Conservation (phyloP, 306 rosid genomes). For the Trifolium fragiferum region DNA sequence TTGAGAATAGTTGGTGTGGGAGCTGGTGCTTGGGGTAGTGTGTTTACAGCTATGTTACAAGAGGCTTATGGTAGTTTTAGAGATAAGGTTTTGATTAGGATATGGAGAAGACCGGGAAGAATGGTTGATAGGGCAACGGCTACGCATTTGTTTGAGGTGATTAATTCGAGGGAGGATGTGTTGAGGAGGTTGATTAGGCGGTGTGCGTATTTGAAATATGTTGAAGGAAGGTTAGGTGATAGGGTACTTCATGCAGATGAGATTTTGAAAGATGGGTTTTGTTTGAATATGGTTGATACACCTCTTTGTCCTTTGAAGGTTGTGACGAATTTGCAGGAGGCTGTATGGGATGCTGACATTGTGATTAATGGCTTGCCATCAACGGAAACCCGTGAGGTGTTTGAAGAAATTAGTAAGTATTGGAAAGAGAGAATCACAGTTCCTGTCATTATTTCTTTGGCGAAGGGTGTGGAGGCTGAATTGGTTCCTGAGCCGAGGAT, state of each 20-base stretch:
- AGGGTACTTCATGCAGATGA: constrained; percentile 83
- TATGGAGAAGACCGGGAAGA: constrained; percentile 90
- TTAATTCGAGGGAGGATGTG: constrained; percentile 92
- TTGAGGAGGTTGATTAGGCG: constrained; percentile 87
- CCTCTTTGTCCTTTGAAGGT: constrained; percentile 94
- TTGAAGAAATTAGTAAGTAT: constrained; percentile 76
- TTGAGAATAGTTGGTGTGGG: constrained; percentile 89
- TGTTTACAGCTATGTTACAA: constrained; percentile 85
- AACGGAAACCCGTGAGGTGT: constrained; percentile 77
- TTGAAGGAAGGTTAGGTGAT: constrained; percentile 90
- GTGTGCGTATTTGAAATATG: constrained; percentile 92
- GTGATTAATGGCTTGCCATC: constrained; percentile 92
- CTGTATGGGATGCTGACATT: constrained; percentile 98
- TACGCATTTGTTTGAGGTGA: constrained; percentile 84
- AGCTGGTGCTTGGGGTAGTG: constrained; percentile 99
- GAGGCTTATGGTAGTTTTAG: constrained; percentile 80
- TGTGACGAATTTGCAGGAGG: constrained; percentile 95
- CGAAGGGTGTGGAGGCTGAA: constrained; percentile 97
- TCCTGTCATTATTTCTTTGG: constrained; percentile 84
- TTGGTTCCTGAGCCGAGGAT: constrained; percentile 76
- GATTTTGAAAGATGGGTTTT: constrained; percentile 93
- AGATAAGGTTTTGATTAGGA: constrained; percentile 74
- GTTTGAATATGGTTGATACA: constrained; percentile 91
- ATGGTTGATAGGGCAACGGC: constrained; percentile 82
- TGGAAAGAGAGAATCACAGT: constrained; percentile 88